Evolutionary conservation across 345 rosid genomes (phyloP), one percentile per base, ranked within the genome.

Genomic region (Noccaea bulbosa): DNA sequence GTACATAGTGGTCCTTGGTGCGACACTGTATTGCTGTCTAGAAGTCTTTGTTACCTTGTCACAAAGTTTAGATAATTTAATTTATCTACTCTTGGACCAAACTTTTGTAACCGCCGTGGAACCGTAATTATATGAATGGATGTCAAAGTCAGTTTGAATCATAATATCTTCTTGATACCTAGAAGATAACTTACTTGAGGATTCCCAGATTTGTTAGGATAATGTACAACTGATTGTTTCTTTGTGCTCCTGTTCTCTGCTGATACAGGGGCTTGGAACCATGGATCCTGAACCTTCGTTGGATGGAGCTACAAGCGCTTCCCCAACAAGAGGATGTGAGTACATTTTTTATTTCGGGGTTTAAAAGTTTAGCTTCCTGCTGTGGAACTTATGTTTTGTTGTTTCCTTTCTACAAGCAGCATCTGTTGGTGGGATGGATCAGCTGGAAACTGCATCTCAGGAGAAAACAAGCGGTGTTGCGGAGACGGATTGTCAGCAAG

Each of bases 401-500:
- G 3, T 62, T 43, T 34, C 37, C 6, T 33, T 51, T 20, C 20
- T 48, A 60, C 45, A 53, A 63, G 46, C 79, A 86, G 96, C 73
- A 58, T 75, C 83, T 59, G 62, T 58, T 57, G 79, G 80, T 53
- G 82, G 77, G 70, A 60, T 67, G 51, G 73, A 67, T 67, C 84
- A 70, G 50, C 77, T 43, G 60, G 86, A 74, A 76, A 70, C 48
- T 41, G 78, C 71, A 58, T 79, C 74, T 27, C 83, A 70, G 74
- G 78, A 56, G 73, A 78, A 79, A 74, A 80, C 74, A 33, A 68
- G 49, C 46, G 78, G 70, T 48, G 57, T 39, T 40, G 88, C 79
- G 72, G 82, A 62, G 58, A 81, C 68, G 62, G 83, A 75, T 75
- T 78, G 60, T 62, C 85, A 52, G 54, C 69, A 75, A 70, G 93